Percentiles rank a stretch among this genome's conserved stretches.
These are phyloP conservation scores for Phaffomyces opuntiae DNA, from an alignment of 805 yeast species.

Conservation along the genomic window DNA sequence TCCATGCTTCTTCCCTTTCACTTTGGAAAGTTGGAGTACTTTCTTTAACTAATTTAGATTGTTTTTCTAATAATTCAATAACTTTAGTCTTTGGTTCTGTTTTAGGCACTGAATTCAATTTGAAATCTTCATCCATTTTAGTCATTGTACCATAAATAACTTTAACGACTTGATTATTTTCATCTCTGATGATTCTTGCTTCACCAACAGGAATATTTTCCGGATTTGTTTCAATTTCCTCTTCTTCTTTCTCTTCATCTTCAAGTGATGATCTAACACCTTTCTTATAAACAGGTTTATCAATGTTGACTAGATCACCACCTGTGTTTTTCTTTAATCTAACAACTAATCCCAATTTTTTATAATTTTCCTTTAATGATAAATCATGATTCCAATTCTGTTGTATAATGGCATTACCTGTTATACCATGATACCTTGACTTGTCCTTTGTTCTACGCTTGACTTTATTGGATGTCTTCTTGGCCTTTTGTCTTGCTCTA, in stretches of 20 bases:
- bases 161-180: constrained; percentile 55
- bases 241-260: constrained; percentile 17
- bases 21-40: constrained; percentile 51
- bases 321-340: constrained; percentile 68
- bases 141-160: constrained; percentile 68
- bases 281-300: constrained; percentile 28
- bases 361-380: constrained; percentile 83
- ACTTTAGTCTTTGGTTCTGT: constrained; percentile 42
- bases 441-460: constrained; percentile 67
- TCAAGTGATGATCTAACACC: constrained; percentile 5
- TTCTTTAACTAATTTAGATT: constrained; percentile 35
- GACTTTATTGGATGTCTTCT: constrained; percentile 61
- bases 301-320: constrained; percentile 62
- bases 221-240: constrained; percentile 29
- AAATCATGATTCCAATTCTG: constrained; percentile 82
- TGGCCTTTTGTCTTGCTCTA: constrained; percentile 78
- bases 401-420: constrained; percentile 75
- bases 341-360: constrained; percentile 66
- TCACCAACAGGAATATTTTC: constrained; percentile 67
- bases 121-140: constrained; percentile 25
- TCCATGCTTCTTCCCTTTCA: constrained; percentile 72
- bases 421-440: constrained; percentile 57
- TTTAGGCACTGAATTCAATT: constrained; percentile 24
- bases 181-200: constrained; percentile 69
- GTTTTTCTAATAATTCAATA: constrained; percentile 60